Evolutionary conservation across 2,329 filamentous ascomycete species (phyloP), one percentile per base, ranked within the genome.

Genomic region (Hirsutella rhossiliensis): DNA sequence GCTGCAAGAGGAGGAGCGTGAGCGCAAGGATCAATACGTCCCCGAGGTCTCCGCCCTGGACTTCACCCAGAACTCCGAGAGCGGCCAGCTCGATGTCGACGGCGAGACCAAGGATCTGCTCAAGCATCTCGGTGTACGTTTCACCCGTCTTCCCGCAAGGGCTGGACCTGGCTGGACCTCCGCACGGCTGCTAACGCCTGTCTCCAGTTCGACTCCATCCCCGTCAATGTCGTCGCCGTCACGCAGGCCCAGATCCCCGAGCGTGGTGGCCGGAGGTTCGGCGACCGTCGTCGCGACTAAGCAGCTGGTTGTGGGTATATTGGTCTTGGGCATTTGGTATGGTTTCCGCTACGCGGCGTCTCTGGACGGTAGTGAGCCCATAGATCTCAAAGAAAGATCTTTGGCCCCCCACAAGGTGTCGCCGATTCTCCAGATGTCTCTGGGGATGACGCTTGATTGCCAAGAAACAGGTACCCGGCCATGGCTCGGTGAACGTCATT

Each of bases 11-110:
- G 92, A 98, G 79, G 92, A 98, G 84, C 87, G 92, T 80, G 92
- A 98, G 78, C 85, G 92, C 70, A 98, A 98, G 86, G 92, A 98
- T 78, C 92, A 98, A 79, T 98, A 96, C 78, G 92, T 98, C 56
- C 92, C 92, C 65, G 92, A 98, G 76, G 79, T 98, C 61, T 98
- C 94, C 50, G 92, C 92, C 65, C 85, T 98, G 67, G 92, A 98
- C 80, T 94, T 96, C 77, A 82, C 84, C 65, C 87, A 95, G 79
- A 87, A 79, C 68, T 45, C 45, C 29, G 92, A 97, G 76, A 84
- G 75, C 65, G 92, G 92, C 63, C 83, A 89, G 71, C 80, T 98
- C 62, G 90, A 97, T 61, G 85, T 95, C 64, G 92, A 98, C 68
- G 72, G 79, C 69, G 92, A 98, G 77, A 98, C 92, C 69, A 97